Base-by-base conservation (phyloP, 2,329 filamentous ascomycete genomes). In the Hymenoscyphus infarciens region DNA sequence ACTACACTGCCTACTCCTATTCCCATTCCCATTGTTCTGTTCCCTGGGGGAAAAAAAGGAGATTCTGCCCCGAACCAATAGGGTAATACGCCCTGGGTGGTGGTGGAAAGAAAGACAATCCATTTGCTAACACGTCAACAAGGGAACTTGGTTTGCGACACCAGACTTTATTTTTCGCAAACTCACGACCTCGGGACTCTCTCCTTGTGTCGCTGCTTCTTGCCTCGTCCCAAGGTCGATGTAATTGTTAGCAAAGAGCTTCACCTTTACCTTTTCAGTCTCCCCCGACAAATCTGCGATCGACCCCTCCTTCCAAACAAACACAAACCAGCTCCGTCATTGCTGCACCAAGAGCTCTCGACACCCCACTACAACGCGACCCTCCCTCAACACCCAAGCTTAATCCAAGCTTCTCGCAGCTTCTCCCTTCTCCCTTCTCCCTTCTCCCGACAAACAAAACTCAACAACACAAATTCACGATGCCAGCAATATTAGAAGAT, bases 401-500 rank as follows among this genome's bases (percentile, higher is more conserved):
- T 8, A 52, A 52, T 13, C 45, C 45, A 52, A 52, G 45, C 45
- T 52, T 13, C n/a, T 49, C 45, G 45, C 45, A 52, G 19, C 25
- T 22, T 19, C 22, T 25, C 19, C 10, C 45, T 2, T 1, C 45
- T 38, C 45, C 19, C 45, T 22, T 19, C 22, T 25, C 19, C 10
- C 45, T 2, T 1, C 45, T 38, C 45, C 19, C 45, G 19, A 52
- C 25, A 52, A 13, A 5, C 10, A 5, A 52, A 52, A 11, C 10
- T 25, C 10, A 25, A 25, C 10, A 25, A 25, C 45, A 52, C 19
- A 52, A 13, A 13, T 27, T 22, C 63, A 64, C 56, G 10, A 74
- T 74, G 72, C 69, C 70, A 57, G 63, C 70, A 11, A 42, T 69
- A 29, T 59, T 66, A 27, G 42, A 70, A 63, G 68, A 71, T 16